A percentile compares a stretch with the other conserved stretches of the same genome.
These are phyloP conservation scores for Coix lacrymajobi DNA, from an alignment of 176 grass and related monocot species.

Conservation along the genomic window DNA sequence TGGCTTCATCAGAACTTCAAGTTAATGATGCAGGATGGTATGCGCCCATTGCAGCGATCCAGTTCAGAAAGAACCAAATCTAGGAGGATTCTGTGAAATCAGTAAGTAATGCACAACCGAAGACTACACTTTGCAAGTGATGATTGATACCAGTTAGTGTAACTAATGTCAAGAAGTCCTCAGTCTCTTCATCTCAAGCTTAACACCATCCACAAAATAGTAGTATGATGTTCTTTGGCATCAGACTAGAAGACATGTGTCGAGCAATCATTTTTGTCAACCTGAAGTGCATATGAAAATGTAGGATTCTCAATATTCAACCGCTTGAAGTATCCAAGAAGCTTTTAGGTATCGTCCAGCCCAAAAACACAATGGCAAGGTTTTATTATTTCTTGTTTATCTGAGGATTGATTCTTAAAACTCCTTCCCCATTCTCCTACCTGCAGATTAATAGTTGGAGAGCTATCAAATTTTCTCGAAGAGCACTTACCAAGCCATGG, in stretches of 20 bases:
- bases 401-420: slow-evolving; percentile 13
- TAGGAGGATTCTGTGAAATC: slow-evolving; percentile 46
- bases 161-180: slow-evolving; percentile 52
- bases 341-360: slow-evolving; percentile 59
- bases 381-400: slow-evolving; percentile 27
- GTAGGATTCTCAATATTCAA: slow-evolving; percentile 60
- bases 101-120: slow-evolving; percentile 55
- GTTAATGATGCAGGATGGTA: slow-evolving; percentile 47
- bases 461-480: slow-evolving; percentile 34
- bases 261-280: slow-evolving; percentile 62
- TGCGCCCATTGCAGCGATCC: slow-evolving; percentile 45
- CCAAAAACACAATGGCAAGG: slow-evolving; percentile 23
- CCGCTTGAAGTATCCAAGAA: slow-evolving; percentile 62
- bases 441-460: slow-evolving; percentile 9
- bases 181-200: slow-evolving; percentile 50
- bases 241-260: slow-evolving; percentile 64
- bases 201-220: slow-evolving; percentile 70
- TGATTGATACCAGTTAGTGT: slow-evolving; percentile 59
- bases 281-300: slow-evolving; percentile 61
- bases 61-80: slow-evolving; percentile 60
- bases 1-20: slow-evolving; percentile 33
- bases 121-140: slow-evolving; percentile 48
- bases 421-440: slow-evolving; percentile 20
- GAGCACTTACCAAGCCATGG: no score
- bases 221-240: slow-evolving; percentile 51